Evolutionary conservation across 495 filamentous ascomycete genomes (phyloP), one percentile per base, ranked within the genome.

Genomic region (Hypoxylon perforatum): DNA sequence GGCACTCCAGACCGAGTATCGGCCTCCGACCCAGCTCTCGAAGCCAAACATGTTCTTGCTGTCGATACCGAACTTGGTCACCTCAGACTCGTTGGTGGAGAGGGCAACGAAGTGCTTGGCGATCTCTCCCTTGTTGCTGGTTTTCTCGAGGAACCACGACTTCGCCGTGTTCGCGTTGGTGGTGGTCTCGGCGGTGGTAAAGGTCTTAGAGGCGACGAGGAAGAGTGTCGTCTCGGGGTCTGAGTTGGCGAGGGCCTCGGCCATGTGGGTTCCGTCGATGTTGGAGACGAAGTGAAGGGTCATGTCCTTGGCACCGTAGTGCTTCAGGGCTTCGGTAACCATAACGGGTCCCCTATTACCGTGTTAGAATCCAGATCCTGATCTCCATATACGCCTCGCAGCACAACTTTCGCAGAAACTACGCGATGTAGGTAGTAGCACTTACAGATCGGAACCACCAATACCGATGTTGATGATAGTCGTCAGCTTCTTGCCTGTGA

Each of bases 41-140:
- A 99, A 99, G 69, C 92, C 93, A 69, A 99, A 99, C 96, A 99
- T 99, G 85, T 99, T 99, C 83, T 91, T 91, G 73, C 87, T 88
- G 80, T 97, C 93, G 78, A 99, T 99, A 63, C 95, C 95, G 70
- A 99, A 98, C 83, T 98, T 97, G 75, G 90, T 92, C 65, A 99
- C 95, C 84, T 97, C 93, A 36, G 82, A 77, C 79, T 93, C 90
- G 81, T 99, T 99, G 73, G 96, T 99, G 30, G 96, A 98, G 51
- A 99, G 88, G 46, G 96, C 96, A 36, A 97, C 95, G 69, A 99
- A 99, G 84, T 99, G 95, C 87, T 98, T 98, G 61, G 95, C 92
- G 69, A 99, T 95, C 28, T 96, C 91, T 73, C 93, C 91, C 67
- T 84, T 82, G 63, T 81, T 83, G 49, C 87, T 92, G 12, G 85